Base-by-base conservation (phyloP, 2,329 filamentous ascomycete species). In the Aureobasidium sp. region DNA sequence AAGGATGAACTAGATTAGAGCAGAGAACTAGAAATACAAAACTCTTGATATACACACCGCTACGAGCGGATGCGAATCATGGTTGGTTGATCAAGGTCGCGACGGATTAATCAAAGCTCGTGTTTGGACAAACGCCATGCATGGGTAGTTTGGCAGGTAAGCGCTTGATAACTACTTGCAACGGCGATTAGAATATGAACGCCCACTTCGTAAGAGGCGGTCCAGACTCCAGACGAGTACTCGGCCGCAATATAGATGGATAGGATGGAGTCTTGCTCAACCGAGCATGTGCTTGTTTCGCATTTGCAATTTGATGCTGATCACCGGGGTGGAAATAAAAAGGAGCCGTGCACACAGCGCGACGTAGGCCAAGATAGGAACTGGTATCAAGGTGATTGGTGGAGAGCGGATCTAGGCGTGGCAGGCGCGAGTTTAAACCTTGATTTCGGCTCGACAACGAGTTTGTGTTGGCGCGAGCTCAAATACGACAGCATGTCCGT, bases 291-390 rank as follows among this genome's bases (percentile, higher is more conserved):
- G 24, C 12, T 17, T 19, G 37, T 54, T 42, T 11, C 9, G 22
- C 37, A 19, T 33, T 52, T 39, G 37, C 50, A 31, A 40, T 57
- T 57, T 57, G 53, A 57, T 57, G 40, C 15, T n/a, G 53, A 57
- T 57, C 52, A 31, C 50, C 49, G 33, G 14, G 27, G n/a, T 42
- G 49, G 49, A 39, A 52, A 52, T 52, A 29, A 52, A 12, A 33
- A 33, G 31, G 11, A 29, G 19, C 15, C 37, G 37, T 54, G 50
- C 37, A 24, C 12, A 44, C 11, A 44, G 7, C 15, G 8, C 31
- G 27, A 57, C 53, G 35, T 45, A 22, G 19, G 54, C 54, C 54
- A 58, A 58, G 54, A 58, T 17, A 33, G 31, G 31, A 14, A 19
- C 8, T 33, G 31, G 49, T 2, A 22, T 17, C 19, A n/a, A 39